Percentiles rank a stretch among this genome's conserved stretches.
Conservation (phyloP, 306 rosid genomes). For the Rosa persica region DNA sequence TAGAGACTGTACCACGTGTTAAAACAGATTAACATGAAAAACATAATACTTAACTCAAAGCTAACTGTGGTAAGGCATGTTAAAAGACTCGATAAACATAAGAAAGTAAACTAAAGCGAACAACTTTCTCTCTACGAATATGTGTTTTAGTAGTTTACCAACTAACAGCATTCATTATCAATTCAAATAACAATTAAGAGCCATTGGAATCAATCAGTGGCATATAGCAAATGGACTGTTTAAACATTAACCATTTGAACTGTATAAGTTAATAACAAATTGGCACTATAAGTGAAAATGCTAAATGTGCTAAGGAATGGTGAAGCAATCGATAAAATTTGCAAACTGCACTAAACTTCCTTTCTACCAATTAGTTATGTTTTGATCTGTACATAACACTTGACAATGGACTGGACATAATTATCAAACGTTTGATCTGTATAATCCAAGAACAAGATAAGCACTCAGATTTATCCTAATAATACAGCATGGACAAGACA, state of each 20-base stretch:
- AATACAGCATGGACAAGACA: too few relatives aligned
- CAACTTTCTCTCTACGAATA: background rate
- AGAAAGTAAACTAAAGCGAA: background rate
- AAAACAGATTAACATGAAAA: background rate
- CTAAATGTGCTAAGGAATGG: background rate
- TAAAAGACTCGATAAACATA: background rate
- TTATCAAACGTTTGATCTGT: background rate
- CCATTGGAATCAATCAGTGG: background rate
- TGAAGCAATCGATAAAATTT: background rate
- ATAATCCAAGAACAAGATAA: background rate
- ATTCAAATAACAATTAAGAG: background rate
- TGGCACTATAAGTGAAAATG: background rate
- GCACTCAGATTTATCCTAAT: background rate
- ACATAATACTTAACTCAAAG: background rate
- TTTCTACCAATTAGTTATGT: background rate
- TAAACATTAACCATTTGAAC: background rate
- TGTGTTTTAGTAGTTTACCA: background rate
- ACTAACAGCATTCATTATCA: background rate
- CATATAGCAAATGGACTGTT: background rate
- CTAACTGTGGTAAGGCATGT: background rate
- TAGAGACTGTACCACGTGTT: background rate
- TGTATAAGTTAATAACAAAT: background rate
- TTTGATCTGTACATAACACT: background rate
- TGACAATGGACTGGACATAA: background rate
- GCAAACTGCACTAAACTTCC: background rate